Percentiles rank a stretch among this genome's conserved stretches.
Evolutionary conservation across 208 protist species (phyloP).

Genomic region (Leishmania guyanensis): DNA sequence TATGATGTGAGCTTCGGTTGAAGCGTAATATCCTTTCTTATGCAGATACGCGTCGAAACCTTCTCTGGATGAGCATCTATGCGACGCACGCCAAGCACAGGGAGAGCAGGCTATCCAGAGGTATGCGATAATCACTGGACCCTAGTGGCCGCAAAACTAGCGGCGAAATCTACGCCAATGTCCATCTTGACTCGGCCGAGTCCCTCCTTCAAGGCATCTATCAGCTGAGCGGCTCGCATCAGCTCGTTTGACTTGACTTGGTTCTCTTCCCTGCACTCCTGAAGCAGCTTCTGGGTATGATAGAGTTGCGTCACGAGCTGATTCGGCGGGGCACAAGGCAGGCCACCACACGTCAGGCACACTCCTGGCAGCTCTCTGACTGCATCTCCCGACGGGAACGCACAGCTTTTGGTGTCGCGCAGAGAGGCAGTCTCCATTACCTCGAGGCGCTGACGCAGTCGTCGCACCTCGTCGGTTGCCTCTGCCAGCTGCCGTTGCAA

Average conservation of each 20-base stretch:
- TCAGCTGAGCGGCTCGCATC: slow-evolving; percentile 34
- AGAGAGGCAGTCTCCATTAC: background rate
- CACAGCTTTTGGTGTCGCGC: background rate
- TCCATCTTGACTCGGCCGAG: slow-evolving; percentile 48
- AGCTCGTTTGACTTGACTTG: slow-evolving; percentile 35
- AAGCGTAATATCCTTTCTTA: background rate
- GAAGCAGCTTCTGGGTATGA: slow-evolving; percentile 13
- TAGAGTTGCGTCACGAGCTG: slow-evolving; percentile 15
- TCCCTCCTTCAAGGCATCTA: slow-evolving; percentile 57
- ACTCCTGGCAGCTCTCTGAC: background rate
- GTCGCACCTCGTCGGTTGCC: background rate
- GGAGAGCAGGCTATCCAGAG: background rate
- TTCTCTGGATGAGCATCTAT: background rate
- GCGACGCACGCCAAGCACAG: background rate
- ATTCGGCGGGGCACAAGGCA: slow-evolving; percentile 2
- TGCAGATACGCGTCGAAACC: background rate
- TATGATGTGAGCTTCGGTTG: background rate
- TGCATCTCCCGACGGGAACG: background rate
- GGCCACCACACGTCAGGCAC: slow-evolving; percentile 3
- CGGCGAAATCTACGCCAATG: slow-evolving; percentile 10
- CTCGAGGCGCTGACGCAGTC: slow-evolving; percentile 16
- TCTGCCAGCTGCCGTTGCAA: slow-evolving; percentile 25
- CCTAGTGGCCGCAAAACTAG: background rate
- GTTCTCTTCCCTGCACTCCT: background rate
- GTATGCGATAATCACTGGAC: background rate